These are phyloP conservation scores for Verticillium zaregamsianum DNA, from an alignment of 2,329 filamentous ascomycete genomes.

Conservation along the genomic window DNA sequence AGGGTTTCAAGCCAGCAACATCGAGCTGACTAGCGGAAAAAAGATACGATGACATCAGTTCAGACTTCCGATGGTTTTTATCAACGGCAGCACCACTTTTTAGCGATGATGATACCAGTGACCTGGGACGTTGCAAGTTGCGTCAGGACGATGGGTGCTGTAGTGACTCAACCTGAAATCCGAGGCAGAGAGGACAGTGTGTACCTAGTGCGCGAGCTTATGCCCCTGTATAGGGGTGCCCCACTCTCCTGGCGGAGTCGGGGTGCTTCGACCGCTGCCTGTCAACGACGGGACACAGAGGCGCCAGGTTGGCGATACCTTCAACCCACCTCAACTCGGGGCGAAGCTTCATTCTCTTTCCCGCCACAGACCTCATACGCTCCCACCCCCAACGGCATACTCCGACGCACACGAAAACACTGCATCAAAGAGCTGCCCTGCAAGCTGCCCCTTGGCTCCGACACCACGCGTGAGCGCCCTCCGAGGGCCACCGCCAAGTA, in stretches of 20 bases:
- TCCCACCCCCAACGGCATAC: neutral
- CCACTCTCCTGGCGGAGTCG: neutral
- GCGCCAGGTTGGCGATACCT: slow-evolving; percentile 1
- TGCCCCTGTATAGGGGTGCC: neutral
- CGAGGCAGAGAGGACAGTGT: neutral
- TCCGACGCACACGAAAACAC: neutral
- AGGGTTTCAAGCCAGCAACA: no score
- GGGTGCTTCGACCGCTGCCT: neutral
- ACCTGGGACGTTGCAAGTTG: no score
- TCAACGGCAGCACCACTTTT: no score
- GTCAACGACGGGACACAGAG: slow-evolving; percentile 1
- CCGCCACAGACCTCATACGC: neutral
- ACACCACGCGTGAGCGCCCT: slow-evolving; percentile 9
- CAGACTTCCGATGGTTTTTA: no score
- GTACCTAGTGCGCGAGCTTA: neutral
- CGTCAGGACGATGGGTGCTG: neutral
- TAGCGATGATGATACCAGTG: no score
- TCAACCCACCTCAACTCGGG: neutral
- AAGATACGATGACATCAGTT: no score
- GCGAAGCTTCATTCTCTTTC: neutral
- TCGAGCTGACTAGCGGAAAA: no score
- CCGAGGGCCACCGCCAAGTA: slow-evolving; percentile 8
- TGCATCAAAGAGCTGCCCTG: neutral
- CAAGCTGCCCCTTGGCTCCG: neutral
- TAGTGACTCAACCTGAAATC: neutral